A percentile compares a stretch with the other conserved stretches of the same genome.
Conservation (phyloP, 2,329 filamentous ascomycete species). For the Pseudogymnoascus pannorum region DNA sequence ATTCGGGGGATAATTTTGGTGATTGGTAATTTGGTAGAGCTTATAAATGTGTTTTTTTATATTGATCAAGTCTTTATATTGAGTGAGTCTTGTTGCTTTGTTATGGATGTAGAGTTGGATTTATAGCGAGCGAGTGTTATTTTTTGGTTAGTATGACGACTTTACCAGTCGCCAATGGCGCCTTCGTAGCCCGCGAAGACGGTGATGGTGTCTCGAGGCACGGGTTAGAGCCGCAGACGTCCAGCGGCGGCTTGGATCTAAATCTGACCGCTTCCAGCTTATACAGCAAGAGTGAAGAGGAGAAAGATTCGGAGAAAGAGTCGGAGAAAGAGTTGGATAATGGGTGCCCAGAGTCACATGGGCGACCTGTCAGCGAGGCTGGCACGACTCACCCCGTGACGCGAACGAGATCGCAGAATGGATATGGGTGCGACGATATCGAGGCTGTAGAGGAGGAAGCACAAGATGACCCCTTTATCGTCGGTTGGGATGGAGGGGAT, state of each 20-base stretch:
- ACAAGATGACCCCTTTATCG: slow-evolving; percentile 51
- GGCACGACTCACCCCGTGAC: not conserved
- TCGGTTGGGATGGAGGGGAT: slow-evolving; percentile 66
- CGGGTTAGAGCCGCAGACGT: not conserved
- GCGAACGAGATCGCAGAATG: slow-evolving; percentile 24
- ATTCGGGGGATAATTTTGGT: not conserved
- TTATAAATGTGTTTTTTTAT: not conserved
- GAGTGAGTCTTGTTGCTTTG: not conserved
- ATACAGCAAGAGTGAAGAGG: not conserved
- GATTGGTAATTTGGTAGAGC: not conserved
- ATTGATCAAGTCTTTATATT: too few relatives aligned
- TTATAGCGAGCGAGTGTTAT: not conserved
- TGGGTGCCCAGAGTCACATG: not conserved
- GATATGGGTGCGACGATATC: slow-evolving; percentile 24
- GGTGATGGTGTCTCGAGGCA: not conserved
- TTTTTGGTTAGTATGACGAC: not conserved
- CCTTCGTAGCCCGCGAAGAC: not conserved
- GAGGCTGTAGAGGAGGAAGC: slow-evolving; percentile 20
- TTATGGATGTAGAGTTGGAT: not conserved
- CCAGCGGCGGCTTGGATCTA: not conserved
- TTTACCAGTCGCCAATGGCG: not conserved
- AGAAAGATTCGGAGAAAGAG: not conserved
- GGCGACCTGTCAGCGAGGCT: not conserved
- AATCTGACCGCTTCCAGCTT: not conserved
- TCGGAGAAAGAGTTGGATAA: not conserved